A percentile compares a stretch with the other conserved stretches of the same genome.
Evolutionary conservation across 805 yeast genomes (phyloP).

Genomic region (Yarrowia sp.): DNA sequence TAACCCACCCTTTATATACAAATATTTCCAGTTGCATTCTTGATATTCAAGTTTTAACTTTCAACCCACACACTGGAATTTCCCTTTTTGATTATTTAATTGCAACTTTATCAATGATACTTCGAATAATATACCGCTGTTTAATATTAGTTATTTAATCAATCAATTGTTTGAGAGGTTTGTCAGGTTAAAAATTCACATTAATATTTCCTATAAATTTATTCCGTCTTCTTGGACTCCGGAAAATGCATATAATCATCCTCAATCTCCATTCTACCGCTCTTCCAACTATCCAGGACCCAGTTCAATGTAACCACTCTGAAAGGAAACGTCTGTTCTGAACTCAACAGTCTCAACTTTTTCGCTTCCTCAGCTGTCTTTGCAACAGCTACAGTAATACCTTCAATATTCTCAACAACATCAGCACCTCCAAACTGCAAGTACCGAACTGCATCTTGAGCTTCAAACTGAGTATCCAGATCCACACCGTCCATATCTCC

Average conservation of each 20-base stretch:
- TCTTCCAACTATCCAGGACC: constrained; percentile 19
- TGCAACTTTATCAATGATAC: no score
- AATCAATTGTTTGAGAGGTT: no score
- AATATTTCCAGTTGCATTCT: no score
- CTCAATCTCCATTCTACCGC: neutral
- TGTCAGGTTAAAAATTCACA: no score
- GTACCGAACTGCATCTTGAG: neutral
- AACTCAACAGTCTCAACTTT: neutral
- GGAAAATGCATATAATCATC: neutral
- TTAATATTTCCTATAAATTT: no score
- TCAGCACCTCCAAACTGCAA: constrained; percentile 15
- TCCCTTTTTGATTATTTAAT: no score
- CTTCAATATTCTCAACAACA: neutral
- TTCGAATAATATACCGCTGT: no score
- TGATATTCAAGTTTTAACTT: no score
- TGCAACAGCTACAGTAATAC: neutral
- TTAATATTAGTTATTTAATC: no score
- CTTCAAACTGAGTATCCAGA: neutral
- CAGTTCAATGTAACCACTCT: constrained; percentile 3
- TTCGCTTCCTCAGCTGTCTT: neutral
- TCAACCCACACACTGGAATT: no score
- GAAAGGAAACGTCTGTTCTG: constrained; percentile 1
- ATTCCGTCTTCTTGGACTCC: no score
- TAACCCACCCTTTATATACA: no score
- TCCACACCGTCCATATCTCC: neutral